phyloP scores from a whole-genome alignment of 192 early-diverging fungal species.

The Coemansia sp. region DNA sequence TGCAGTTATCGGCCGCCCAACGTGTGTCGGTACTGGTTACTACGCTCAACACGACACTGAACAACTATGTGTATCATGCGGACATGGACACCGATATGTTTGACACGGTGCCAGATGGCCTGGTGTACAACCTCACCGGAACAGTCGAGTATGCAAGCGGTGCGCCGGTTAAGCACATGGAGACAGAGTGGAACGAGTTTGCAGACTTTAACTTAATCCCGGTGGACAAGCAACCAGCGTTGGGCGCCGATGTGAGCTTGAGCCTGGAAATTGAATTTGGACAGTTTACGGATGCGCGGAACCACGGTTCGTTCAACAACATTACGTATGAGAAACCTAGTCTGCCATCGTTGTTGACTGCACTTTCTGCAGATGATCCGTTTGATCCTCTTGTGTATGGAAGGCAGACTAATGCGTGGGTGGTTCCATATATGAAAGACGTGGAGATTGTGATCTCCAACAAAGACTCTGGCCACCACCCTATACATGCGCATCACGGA shows the following conservation, averaged over 20 bases:
- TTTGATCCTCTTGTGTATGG: constrained; percentile 61
- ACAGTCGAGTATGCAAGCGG: constrained; percentile 55
- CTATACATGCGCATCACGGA: constrained; percentile 86
- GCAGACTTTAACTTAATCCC: constrained; percentile 60
- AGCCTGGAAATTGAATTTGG: constrained; percentile 63
- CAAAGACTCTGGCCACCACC: constrained; percentile 68
- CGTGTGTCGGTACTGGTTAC: constrained; percentile 79
- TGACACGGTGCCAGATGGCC: constrained; percentile 59
- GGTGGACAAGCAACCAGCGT: constrained; percentile 38
- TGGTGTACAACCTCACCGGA: constrained; percentile 63
- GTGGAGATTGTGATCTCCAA: constrained; percentile 77
- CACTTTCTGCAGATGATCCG: constrained; percentile 58
- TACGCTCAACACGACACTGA: constrained; percentile 58
- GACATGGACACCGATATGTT: constrained; percentile 79
- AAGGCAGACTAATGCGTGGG: constrained; percentile 59
- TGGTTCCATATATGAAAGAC: constrained; percentile 64
- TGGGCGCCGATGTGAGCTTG: constrained; percentile 53
- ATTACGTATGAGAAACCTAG: constrained; percentile 64
- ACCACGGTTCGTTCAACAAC: constrained; percentile 82
- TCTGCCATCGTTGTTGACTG: constrained; percentile 67
- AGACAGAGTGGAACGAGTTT: constrained; percentile 52
- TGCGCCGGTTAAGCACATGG: constrained; percentile 17
- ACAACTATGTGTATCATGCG: constrained; percentile 73
- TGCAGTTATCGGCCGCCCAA: constrained; percentile 71
- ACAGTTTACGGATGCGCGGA: constrained; percentile 68